Conservation (phyloP, 306 rosid species). For the Quillaja saponaria region DNA sequence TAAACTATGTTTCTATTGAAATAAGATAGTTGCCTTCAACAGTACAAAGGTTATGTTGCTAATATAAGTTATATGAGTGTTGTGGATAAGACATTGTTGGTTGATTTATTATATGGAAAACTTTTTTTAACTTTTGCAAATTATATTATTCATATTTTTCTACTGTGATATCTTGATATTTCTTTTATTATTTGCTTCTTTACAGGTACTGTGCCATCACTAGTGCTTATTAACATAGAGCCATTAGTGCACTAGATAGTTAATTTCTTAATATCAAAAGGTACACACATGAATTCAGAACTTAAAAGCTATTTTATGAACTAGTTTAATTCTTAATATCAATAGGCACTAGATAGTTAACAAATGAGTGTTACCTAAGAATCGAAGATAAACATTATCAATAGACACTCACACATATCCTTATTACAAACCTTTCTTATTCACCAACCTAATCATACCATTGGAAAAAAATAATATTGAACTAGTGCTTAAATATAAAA, state of each 20-base stretch:
- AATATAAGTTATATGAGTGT: background rate
- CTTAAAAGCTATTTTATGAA: no score
- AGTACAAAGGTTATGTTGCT: background rate
- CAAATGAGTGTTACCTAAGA: no score
- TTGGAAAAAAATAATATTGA: no score
- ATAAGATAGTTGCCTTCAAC: conserved; percentile 1
- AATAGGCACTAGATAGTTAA: no score
- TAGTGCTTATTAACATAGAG: conserved; percentile 91
- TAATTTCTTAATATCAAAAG: no score
- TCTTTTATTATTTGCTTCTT: conserved; percentile 1
- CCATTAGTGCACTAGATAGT: conserved; percentile 71
- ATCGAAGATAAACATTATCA: no score
- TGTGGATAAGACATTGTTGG: background rate
- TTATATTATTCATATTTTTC: background rate
- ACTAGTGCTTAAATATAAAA: no score
- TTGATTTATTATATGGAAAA: conserved; percentile 6
- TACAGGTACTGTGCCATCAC: conserved; percentile 90
- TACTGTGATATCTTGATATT: background rate
- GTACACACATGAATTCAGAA: no score
- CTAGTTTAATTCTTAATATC: no score
- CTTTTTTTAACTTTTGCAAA: background rate
- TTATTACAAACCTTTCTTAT: no score
- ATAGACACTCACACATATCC: no score
- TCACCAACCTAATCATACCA: no score
- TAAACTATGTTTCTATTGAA: conserved; percentile 5